A percentile compares a stretch with the other conserved stretches of the same genome.
These are phyloP conservation scores for Cenococcum geophilum DNA, from an alignment of 495 filamentous ascomycete species.

Conservation along the genomic window DNA sequence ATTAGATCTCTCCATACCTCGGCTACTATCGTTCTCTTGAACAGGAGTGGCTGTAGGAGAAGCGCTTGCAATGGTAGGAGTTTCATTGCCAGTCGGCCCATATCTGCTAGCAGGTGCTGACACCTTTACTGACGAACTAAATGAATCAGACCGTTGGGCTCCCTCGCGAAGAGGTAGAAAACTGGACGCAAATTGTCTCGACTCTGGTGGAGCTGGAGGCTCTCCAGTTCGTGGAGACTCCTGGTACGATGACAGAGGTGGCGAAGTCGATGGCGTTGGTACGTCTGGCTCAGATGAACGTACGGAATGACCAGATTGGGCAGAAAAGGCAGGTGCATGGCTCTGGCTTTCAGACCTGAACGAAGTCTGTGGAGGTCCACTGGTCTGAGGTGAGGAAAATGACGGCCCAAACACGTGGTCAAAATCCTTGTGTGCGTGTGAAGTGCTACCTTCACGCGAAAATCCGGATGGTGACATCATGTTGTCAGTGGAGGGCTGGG, in stretches of 20 bases:
- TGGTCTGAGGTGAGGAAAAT: slow-evolving; percentile 45
- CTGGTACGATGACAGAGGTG: slow-evolving; percentile 47
- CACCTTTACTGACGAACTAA: slow-evolving; percentile 71
- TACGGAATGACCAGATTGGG: slow-evolving; percentile 45
- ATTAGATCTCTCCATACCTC: slow-evolving; percentile 34
- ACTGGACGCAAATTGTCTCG: slow-evolving; percentile 65
- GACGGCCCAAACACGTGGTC: slow-evolving; percentile 86
- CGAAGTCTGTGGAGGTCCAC: slow-evolving; percentile 47
- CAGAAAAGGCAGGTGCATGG: slow-evolving; percentile 41
- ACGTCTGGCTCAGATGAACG: slow-evolving; percentile 42
- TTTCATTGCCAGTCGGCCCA: slow-evolving; percentile 55
- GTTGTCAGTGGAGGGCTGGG: slow-evolving; percentile 59
- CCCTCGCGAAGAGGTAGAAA: slow-evolving; percentile 58
- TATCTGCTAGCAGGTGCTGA: slow-evolving; percentile 72
- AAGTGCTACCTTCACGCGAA: slow-evolving; percentile 42
- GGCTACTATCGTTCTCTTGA: slow-evolving; percentile 36
- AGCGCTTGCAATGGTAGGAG: slow-evolving; percentile 46
- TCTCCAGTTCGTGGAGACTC: slow-evolving; percentile 51
- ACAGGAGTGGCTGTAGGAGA: slow-evolving; percentile 43
- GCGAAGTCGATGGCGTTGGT: slow-evolving; percentile 59
- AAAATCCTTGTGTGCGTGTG: slow-evolving; percentile 62
- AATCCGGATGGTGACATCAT: slow-evolving; percentile 50
- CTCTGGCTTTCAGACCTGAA: slow-evolving; percentile 57
- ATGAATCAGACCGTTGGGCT: slow-evolving; percentile 54
- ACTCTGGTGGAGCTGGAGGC: slow-evolving; percentile 57